Evolutionary conservation across 2,329 filamentous ascomycete genomes (phyloP).

Genomic region (Chrysosporium keratinophilum): DNA sequence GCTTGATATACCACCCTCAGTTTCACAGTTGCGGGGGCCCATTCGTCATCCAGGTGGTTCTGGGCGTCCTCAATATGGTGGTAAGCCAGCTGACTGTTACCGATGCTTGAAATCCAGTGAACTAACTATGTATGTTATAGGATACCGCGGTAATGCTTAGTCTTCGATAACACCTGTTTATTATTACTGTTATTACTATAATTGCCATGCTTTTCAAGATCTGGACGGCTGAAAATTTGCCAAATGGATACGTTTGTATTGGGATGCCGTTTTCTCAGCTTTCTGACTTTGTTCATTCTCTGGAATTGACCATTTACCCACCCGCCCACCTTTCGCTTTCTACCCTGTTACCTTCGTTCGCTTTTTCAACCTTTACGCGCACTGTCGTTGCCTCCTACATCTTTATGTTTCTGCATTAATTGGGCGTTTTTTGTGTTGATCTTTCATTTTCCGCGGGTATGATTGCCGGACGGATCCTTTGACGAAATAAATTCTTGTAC

Average conservation of each 20-base stretch:
- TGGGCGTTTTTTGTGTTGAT: conserved; percentile 3
- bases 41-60: conserved; percentile 25
- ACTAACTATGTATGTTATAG: not conserved
- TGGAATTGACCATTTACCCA: not conserved
- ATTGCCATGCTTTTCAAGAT: not conserved
- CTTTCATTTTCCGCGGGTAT: not conserved
- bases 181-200: not conserved
- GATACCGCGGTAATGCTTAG: not conserved
- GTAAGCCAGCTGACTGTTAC: conserved; percentile 20
- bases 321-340: not conserved
- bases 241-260: conserved; percentile 2
- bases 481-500: not conserved
- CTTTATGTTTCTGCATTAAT: conserved; percentile 1
- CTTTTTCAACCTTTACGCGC: not conserved
- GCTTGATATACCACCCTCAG: conserved; percentile 52
- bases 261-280: not conserved
- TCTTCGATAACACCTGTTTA: not conserved
- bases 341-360: not conserved
- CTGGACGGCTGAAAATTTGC: not conserved
- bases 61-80: conserved; percentile 25
- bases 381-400: not conserved
- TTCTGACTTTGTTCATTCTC: not conserved
- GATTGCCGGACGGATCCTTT: not conserved
- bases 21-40: conserved; percentile 30
- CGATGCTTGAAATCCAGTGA: not conserved